These are phyloP conservation scores for Entophlyctis luteolus DNA, from an alignment of 192 early-diverging fungal genomes.

Conservation along the genomic window DNA sequence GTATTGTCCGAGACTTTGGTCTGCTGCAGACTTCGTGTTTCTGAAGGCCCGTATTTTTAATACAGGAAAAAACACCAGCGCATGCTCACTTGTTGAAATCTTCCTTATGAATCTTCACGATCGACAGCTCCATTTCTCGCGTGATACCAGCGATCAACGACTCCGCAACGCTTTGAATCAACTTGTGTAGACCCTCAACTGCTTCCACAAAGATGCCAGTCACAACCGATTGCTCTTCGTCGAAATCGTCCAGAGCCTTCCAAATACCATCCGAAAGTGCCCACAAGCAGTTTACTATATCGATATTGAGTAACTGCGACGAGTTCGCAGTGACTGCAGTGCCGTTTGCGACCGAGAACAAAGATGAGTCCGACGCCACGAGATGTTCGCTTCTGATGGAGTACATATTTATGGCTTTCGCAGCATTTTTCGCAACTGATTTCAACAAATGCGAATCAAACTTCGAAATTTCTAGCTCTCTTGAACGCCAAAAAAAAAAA, in stretches of 20 bases:
- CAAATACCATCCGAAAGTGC: slow-evolving; percentile 58
- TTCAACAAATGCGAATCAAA: slow-evolving; percentile 55
- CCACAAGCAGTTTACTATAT: slow-evolving; percentile 59
- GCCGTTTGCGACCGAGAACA: slow-evolving; percentile 30
- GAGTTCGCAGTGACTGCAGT: slow-evolving; percentile 35
- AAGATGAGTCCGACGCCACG: slow-evolving; percentile 46
- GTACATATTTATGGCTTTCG: slow-evolving; percentile 60
- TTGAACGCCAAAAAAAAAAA: slow-evolving; percentile 19
- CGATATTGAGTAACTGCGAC: slow-evolving; percentile 54
- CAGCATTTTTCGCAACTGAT: slow-evolving; percentile 50
- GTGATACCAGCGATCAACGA: slow-evolving; percentile 50
- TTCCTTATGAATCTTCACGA: slow-evolving; percentile 65
- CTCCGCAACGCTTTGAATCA: slow-evolving; percentile 55
- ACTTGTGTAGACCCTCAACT: slow-evolving; percentile 42
- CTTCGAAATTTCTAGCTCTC: slow-evolving; percentile 63
- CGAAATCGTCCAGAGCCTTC: slow-evolving; percentile 57
- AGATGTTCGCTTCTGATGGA: slow-evolving; percentile 51
- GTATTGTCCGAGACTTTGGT: slow-evolving; percentile 52
- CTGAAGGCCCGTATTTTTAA: slow-evolving; percentile 6
- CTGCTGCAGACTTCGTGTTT: neutral
- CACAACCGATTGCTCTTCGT: slow-evolving; percentile 33
- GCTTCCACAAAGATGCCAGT: slow-evolving; percentile 53
- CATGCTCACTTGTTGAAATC: slow-evolving; percentile 46
- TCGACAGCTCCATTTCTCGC: slow-evolving; percentile 49
- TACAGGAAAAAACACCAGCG: neutral